Evolutionary conservation across 2,329 filamentous ascomycete species (phyloP).

Genomic region (Metarhizium rileyi): DNA sequence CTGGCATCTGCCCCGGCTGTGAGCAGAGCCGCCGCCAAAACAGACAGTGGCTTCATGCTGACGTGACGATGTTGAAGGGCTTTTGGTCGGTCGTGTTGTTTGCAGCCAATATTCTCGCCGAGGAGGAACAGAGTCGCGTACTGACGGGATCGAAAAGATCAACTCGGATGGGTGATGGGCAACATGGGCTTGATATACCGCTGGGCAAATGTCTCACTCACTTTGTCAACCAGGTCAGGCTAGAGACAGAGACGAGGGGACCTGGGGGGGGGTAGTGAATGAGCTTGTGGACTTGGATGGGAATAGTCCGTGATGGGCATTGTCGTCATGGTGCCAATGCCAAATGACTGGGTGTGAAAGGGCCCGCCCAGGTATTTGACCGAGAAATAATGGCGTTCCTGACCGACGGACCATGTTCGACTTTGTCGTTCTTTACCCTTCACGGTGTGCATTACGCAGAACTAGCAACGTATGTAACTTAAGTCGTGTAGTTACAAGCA

Average conservation of each 20-base stretch:
- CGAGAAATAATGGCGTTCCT: background rate
- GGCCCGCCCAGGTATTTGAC: background rate
- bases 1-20: constrained; percentile 19
- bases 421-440: background rate
- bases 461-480: no score
- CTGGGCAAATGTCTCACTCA: background rate
- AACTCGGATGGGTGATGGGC: background rate
- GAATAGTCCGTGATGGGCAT: no score
- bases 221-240: no score
- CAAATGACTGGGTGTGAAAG: background rate
- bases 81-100: background rate
- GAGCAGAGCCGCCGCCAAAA: constrained; percentile 22
- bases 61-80: constrained; percentile 1
- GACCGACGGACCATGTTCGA: background rate
- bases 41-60: constrained; percentile 24
- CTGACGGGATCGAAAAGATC: background rate
- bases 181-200: background rate
- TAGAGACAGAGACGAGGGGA: background rate
- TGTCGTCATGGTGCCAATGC: background rate
- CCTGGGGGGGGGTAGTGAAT: background rate
- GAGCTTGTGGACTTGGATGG: background rate
- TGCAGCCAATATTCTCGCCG: background rate
- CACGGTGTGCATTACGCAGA: no score
- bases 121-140: background rate
- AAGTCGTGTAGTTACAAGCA: no score